These are phyloP conservation scores for Sarocladium strictum DNA, from an alignment of 2,329 filamentous ascomycete species.

Conservation along the genomic window DNA sequence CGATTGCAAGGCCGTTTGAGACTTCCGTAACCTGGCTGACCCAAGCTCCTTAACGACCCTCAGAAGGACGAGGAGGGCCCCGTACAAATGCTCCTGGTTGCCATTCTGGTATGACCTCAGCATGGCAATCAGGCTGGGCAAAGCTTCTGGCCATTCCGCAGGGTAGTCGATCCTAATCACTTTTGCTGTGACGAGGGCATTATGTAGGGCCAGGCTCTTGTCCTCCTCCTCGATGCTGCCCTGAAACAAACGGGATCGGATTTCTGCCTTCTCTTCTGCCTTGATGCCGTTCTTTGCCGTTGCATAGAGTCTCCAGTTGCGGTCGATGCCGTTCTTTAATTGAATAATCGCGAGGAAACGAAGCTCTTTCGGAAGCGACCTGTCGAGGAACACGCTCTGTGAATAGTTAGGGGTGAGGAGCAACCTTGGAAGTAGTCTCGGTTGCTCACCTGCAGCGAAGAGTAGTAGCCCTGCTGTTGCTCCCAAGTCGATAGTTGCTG, in stretches of 20 bases:
- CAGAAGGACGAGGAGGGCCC: constrained; percentile 70
- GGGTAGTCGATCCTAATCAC: constrained; percentile 87
- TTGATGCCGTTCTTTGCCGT: constrained; percentile 57
- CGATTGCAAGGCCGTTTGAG: constrained; percentile 69
- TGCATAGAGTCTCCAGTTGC: constrained; percentile 73
- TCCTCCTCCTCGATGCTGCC: constrained; percentile 74
- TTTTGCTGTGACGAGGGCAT: constrained; percentile 82
- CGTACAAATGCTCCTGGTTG: constrained; percentile 61
- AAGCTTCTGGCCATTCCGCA: constrained; percentile 67
- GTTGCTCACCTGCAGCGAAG: constrained; percentile 56
- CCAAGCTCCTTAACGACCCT: constrained; percentile 88
- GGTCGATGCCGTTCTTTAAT: constrained; percentile 94
- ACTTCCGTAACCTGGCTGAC: constrained; percentile 69
- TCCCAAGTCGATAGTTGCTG: constrained; percentile 72
- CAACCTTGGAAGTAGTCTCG: not conserved
- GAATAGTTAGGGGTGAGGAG: constrained; percentile 12
- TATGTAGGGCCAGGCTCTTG: constrained; percentile 73
- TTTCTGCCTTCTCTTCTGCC: constrained; percentile 67
- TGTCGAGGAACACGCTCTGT: constrained; percentile 76
- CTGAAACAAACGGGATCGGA: constrained; percentile 69
- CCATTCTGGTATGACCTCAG: constrained; percentile 49
- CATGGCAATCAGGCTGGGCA: constrained; percentile 55
- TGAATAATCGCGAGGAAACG: constrained; percentile 90
- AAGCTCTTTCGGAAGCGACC: constrained; percentile 66
- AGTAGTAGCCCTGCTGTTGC: constrained; percentile 58